Base-by-base conservation (phyloP, 169 alveolate genomes). In the Plasmodium gaboni region DNA sequence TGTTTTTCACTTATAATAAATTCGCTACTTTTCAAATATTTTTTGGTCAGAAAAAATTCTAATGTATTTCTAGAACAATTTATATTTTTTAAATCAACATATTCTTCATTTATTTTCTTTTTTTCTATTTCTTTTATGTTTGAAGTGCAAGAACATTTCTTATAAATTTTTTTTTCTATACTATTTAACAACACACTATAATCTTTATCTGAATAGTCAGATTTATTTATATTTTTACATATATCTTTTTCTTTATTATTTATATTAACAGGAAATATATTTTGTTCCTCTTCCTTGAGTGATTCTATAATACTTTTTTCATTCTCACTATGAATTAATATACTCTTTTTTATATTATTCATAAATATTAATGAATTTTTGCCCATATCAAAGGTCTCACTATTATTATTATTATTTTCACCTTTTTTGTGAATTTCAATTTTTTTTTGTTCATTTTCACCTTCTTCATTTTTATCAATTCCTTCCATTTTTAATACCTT, bases 61-160 rank as follows among this genome's bases (percentile, higher is more conserved):
- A 78, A 70, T 32, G 89, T 64, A 8, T 76, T 78, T 48, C 32
- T 78, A 46, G 89, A 78, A 26, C 51, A 64, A 13, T 65, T 48
- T 10, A 78, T 19, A 15, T 26, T 28, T 44, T 59, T 78, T 78
- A 78, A 51, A 50, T 78, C 89, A 22, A 78, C 69, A 78, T 78
- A 78, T n/a, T 64, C 38, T 7, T 67, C 24, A 64, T 78, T 46
- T 48, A 22, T 64, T 38, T 59, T 38, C 32, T 59, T 10, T 24
- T 19, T 24, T 19, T 64, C 67, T 63, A 42, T 50, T 55, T 22
- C 22, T 55, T 6, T 55, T 55, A 13, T 55, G 10, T 55, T 8
- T 17, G 64, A 55, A 7, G 8, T 9, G 24, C 22, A 1, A 55
- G 24, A 55, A 55, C 22, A 6, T 55, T 55, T 55, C 24, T 55